Evolutionary conservation across 192 early-diverging fungal species (phyloP).

Genomic region (Coemansia sp.): DNA sequence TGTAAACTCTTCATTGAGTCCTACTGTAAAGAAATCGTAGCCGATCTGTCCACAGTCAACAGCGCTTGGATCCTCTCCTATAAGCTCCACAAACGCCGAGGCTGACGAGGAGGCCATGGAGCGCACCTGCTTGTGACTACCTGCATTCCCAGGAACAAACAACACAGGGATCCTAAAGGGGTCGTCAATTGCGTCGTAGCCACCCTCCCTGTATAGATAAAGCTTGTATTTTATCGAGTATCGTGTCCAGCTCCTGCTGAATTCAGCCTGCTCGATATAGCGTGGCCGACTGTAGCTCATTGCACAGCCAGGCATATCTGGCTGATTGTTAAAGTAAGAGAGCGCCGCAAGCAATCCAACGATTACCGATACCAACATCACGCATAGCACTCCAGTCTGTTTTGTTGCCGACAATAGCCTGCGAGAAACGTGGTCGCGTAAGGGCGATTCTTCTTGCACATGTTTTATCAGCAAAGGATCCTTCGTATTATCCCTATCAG

Average conservation of each 20-base stretch:
- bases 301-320: constrained; percentile 55
- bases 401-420: neutral
- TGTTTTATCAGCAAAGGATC: neutral
- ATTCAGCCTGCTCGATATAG: constrained; percentile 46
- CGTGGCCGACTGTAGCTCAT: constrained; percentile 64
- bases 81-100: constrained; percentile 56
- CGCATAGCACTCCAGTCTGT: constrained; percentile 6
- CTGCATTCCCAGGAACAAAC: constrained; percentile 95
- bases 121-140: constrained; percentile 85
- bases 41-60: constrained; percentile 43
- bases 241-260: constrained; percentile 44
- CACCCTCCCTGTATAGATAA: constrained; percentile 73
- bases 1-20: constrained; percentile 88
- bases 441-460: neutral
- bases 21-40: constrained; percentile 61
- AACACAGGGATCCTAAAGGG: constrained; percentile 80
- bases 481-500: neutral
- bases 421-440: neutral
- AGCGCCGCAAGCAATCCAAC: constrained; percentile 40
- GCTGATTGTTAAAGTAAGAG: constrained; percentile 68
- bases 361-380: constrained; percentile 18
- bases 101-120: constrained; percentile 79
- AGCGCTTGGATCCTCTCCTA: constrained; percentile 12
- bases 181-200: constrained; percentile 38
- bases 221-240: constrained; percentile 77